phyloP scores from a whole-genome alignment of 2,329 filamentous ascomycete species.

The Diaporthe ampelina region DNA sequence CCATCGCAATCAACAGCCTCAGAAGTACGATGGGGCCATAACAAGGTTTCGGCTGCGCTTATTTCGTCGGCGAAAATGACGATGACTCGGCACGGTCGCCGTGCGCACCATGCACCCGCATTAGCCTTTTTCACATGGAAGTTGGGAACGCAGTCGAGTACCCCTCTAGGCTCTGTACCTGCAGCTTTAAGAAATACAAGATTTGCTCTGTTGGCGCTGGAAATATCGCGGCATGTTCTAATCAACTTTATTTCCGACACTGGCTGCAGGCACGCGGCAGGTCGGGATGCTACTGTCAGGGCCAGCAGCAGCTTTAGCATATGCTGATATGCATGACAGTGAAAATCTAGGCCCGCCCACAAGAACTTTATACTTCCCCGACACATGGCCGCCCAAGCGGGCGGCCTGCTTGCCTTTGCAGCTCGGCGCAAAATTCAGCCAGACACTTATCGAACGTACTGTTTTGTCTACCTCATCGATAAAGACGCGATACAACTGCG shows the following conservation, averaged over 20 bases:
- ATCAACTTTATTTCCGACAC: constrained; percentile 3
- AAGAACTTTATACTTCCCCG: neutral
- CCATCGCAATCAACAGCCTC: neutral
- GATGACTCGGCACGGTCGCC: neutral
- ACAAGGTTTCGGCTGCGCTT: constrained; percentile 23
- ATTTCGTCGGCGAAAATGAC: neutral
- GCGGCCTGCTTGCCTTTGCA: neutral
- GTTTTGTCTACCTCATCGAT: neutral
- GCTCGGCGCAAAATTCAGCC: constrained; percentile 17
- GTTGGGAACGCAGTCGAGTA: neutral
- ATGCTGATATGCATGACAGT: constrained; percentile 9
- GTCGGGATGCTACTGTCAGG: neutral
- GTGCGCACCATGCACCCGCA: neutral
- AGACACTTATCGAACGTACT: too few relatives aligned
- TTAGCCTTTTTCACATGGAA: neutral
- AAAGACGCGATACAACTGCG: neutral
- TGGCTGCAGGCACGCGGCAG: neutral
- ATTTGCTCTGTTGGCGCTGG: neutral
- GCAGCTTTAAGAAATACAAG: neutral
- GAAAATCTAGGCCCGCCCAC: neutral
- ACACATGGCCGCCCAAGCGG: neutral
- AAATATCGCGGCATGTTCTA: neutral
- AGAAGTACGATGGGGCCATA: neutral
- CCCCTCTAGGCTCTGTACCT: neutral
- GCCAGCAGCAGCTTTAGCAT: neutral